Evolutionary conservation across 2,329 filamentous ascomycete species (phyloP), one percentile per base, ranked within the genome.

Genomic region (Thermothelomyces thermophilus): DNA sequence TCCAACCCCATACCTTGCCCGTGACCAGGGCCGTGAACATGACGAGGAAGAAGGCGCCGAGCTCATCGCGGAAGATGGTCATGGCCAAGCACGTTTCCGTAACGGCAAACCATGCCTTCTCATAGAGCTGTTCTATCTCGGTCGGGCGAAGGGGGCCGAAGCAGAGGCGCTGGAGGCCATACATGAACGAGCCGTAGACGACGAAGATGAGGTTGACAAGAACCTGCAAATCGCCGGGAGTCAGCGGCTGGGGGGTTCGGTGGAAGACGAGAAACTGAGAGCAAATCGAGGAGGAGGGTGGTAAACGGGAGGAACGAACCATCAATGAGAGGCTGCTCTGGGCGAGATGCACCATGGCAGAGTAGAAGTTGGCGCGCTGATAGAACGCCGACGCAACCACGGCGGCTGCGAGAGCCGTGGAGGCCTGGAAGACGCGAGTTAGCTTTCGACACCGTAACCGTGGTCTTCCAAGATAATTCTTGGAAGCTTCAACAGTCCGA

Each of bases 1-100:
- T 95, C 93, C 94, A 98, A 48, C 90, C 88, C 90, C 94, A 98
- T 41, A 98, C 86, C 70, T 97, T 97, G 48, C 90, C 90, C 3
- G 90, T 91, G 41, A 98, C 80, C 34, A 98, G 77, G 22, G 85
- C 83, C 14, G 94, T 87, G 67, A 98, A 97, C 90, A 98, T 97
- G 62, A 93, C 83, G 52, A 98, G 74, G 63, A 97, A 95, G 83
- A 90, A 94, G 36, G 86, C 87, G 39, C 93, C 91, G 16, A 98
- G 83, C 66, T 97, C 90, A 56, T 96, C 93, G 39, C 93, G 79
- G 68, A 98, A 97, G 57, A 95, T 95, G 26, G 93, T 96, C 91
- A 98, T 97, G 26, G 93, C 93, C 56, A 98, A 75, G 63, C 90
- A 88, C 56, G 93, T 98, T 71, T 98, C 93, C 41, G 91, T 95